Evolutionary conservation across 768 basidiomycete genomes (phyloP).

Genomic region (Leccinum uliginosum): DNA sequence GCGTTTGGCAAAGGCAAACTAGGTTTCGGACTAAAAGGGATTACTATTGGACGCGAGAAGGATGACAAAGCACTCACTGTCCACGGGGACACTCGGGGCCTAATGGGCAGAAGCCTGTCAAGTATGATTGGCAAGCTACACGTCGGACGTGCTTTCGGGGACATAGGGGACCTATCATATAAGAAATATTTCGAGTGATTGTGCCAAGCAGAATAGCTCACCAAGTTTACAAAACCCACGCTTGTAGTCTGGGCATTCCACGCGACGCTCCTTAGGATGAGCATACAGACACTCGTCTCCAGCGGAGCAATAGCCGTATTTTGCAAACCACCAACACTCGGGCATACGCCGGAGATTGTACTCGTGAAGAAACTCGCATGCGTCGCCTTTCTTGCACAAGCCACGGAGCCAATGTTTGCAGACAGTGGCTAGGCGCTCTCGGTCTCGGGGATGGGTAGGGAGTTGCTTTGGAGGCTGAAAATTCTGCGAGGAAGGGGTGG

Average conservation of each 20-base stretch:
- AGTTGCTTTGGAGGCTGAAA: conserved; percentile 84
- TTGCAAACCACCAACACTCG: conserved; percentile 98
- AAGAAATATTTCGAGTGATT: conserved; percentile 4
- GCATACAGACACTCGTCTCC: conserved; percentile 98
- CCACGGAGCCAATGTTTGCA: conserved; percentile 99
- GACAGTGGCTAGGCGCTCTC: conserved; percentile 83
- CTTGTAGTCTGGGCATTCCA: conserved; percentile 94
- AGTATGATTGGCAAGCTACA: conserved; percentile 85
- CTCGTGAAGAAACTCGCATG: conserved; percentile 98
- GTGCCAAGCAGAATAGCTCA: conserved; percentile 33
- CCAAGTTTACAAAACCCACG: conserved; percentile 94
- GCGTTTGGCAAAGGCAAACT: conserved; percentile 62
- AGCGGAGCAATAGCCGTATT: conserved; percentile 95
- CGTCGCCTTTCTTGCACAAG: conserved; percentile 95
- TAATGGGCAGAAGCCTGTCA: conserved; percentile 90
- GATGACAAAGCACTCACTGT: conserved; percentile 58
- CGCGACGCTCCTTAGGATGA: conserved; percentile 85
- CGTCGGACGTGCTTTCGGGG: conserved; percentile 90
- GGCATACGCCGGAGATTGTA: conserved; percentile 98
- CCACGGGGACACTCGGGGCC: conserved; percentile 85
- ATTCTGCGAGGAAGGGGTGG: conserved; percentile 80
- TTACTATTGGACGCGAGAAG: conserved; percentile 6
- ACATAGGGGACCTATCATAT: conserved; percentile 68
- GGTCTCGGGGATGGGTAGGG: conserved; percentile 78
- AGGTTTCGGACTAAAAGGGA: conserved; percentile 65